Evolutionary conservation across 345 rosid species (phyloP), one percentile per base, ranked within the genome.

Genomic region (Populus euphratica): DNA sequence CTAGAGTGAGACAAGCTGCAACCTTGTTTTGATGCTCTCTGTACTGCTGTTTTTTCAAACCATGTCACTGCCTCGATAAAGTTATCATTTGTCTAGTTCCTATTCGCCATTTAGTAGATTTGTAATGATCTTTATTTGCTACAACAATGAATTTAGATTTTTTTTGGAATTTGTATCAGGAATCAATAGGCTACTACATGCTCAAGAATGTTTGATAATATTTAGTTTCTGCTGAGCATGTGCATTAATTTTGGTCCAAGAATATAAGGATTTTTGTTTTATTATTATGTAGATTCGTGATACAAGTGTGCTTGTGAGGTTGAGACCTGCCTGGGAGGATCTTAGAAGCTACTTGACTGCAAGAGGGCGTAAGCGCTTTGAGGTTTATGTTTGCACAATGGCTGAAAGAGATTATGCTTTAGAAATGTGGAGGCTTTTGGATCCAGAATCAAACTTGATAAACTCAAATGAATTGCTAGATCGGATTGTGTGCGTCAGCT

Each of bases 341-440:
- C 88, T 96, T 29, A 84, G 94, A 65, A 89, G 91, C 85, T 96
- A 96, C 84, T 85, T 96, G 92, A 94, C 89, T 76, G 99, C 99
- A 68, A 90, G 88, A 84, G 98, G 96, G 75, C 93, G 99, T 68
- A 96, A 94, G 87, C 98, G 99, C 43, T 96, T 96, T 84, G 98
- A 94, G 83, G 99, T 96, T 81, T 96, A 94, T 89, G 99, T 92
- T 85, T 96, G 99, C 90, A 96, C 99, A 5, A 96, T 96, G 99
- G 98, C 99, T 76, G 98, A 96, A 86, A 90, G 93, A 85, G 98
- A 96, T 85, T 96, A 96, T 81, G 98, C 99, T 69, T 83, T 94
- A 74, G 99, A 96, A 86, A 96, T 96, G 98, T 96, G 98, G 99
- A 89, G 98, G 88, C 99, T 96, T 85, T 98, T 96, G 85, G 98